Evolutionary conservation across 805 yeast species (phyloP), one percentile per base, ranked within the genome.

Genomic region (Teunomyces barrocoloradensis): DNA sequence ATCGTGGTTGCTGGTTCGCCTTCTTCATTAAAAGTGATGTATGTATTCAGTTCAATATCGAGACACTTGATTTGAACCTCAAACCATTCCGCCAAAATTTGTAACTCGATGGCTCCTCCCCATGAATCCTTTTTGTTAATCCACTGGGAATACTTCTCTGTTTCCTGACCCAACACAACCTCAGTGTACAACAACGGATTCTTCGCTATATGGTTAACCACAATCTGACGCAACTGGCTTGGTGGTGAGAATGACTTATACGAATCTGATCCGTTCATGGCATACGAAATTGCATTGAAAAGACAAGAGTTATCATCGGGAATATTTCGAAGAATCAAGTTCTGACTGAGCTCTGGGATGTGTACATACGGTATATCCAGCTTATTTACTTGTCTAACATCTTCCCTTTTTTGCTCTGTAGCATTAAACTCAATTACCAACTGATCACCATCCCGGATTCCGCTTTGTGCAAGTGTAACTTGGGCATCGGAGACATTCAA

Each of bases 91-190:
- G 87, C 74, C 25, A 87, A 59, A 5, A 87, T 83, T 6, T 82
- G 80, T 40, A 86, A 64, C 59, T 87, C 95, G 42, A 87, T 85
- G 2, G 89, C 92, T 5, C 95, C 95, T 27, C 95, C 95, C 95
- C 94, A 87, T 13, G 85, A 75, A 30, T 74, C 80, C 15, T 74
- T 75, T 47, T 74, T 66, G 40, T 59, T 53, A 18, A 87, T 87
- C 92, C 94, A 87, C 5, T 64, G 51, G 29, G 77, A 64, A 58
- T 87, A 87, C 7, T 78, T 76, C 0, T 59, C 57, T 1, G 67
- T 61, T 0, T 76, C 64, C 49, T 70, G 71, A 2, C 87, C 90
- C 41, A 87, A 65, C 3, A 84, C 75, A 0, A 80, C 84, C 33
- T 76, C 83, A 42, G 70, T 72, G 60, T 80, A 86, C 13, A 51